Percentiles rank a stretch among this genome's conserved stretches.
phyloP scores from a whole-genome alignment of 768 basidiomycete species.

The Amanita muscaria region DNA sequence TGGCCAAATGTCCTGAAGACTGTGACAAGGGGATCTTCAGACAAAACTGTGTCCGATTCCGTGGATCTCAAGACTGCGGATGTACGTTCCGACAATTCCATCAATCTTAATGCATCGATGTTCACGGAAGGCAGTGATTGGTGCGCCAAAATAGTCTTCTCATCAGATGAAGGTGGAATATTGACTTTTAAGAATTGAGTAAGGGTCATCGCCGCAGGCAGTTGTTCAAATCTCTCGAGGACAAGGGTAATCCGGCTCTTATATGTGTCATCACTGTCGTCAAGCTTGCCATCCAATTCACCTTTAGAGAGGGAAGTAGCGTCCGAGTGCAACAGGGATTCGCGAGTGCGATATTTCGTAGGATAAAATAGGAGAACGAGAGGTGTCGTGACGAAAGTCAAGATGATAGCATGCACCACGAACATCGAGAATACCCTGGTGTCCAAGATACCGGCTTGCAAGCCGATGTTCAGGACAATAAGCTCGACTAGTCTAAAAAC shows the following conservation, averaged over 20 bases:
- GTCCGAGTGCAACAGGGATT: conserved; percentile 12
- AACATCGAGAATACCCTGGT: conserved; percentile 81
- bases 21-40: conserved; percentile 62
- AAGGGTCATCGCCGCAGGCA: conserved; percentile 77
- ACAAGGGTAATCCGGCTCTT: conserved; percentile 63
- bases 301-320: background rate
- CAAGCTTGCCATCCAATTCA: conserved; percentile 6
- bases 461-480: conserved; percentile 86
- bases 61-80: conserved; percentile 81
- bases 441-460: conserved; percentile 55
- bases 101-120: conserved; percentile 76
- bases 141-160: conserved; percentile 22
- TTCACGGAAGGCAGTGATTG: conserved; percentile 21
- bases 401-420: conserved; percentile 65
- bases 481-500: conserved; percentile 62
- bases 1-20: conserved; percentile 74
- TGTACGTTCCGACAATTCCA: conserved; percentile 84
- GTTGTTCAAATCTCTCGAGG: conserved; percentile 74
- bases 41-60: conserved; percentile 59
- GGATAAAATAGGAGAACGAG: conserved; percentile 76
- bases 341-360: conserved; percentile 38
- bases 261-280: conserved; percentile 24
- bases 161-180: conserved; percentile 15
- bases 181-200: conserved; percentile 56
- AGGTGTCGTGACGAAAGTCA: conserved; percentile 83